Percentiles rank a stretch among this genome's conserved stretches.
Conservation (phyloP, 2,329 filamentous ascomycete genomes). For the Trichoderma afroharzianum region DNA sequence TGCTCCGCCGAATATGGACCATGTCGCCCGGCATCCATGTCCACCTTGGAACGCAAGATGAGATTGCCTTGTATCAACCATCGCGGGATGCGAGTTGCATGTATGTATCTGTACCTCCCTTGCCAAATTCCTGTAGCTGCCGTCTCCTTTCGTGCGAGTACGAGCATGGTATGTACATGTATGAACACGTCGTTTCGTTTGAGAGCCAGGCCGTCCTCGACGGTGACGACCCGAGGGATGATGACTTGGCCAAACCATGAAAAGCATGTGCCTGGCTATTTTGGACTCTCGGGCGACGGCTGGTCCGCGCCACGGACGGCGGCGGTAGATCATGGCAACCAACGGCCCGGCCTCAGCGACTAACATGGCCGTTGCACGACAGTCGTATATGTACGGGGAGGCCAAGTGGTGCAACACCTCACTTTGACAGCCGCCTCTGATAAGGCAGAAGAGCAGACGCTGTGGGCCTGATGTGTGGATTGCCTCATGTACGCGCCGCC, state of each 20-base stretch:
- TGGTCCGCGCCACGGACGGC: conserved; percentile 12
- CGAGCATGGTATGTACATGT: background rate
- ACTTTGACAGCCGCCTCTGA: background rate
- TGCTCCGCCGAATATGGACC: background rate
- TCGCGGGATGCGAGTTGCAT: background rate
- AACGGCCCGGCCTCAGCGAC: background rate
- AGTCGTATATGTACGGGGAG: conserved; percentile 7
- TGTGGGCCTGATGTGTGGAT: background rate
- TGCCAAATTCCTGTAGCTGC: background rate
- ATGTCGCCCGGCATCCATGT: background rate
- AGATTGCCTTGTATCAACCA: background rate
- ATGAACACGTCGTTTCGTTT: background rate
- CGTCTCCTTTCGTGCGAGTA: background rate
- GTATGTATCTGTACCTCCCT: background rate
- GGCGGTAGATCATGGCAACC: conserved; percentile 15
- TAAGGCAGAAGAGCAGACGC: background rate
- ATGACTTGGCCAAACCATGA: background rate
- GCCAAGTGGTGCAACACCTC: background rate
- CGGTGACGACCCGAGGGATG: background rate
- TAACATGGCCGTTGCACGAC: background rate
- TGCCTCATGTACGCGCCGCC: background rate
- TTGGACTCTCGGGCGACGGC: background rate
- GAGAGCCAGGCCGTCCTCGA: background rate
- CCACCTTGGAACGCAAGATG: background rate
- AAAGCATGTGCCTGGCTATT: conserved; percentile 1